Evolutionary conservation across 2,329 filamentous ascomycete species (phyloP), one percentile per base, ranked within the genome.

Genomic region (Huntiella bhutanensis): DNA sequence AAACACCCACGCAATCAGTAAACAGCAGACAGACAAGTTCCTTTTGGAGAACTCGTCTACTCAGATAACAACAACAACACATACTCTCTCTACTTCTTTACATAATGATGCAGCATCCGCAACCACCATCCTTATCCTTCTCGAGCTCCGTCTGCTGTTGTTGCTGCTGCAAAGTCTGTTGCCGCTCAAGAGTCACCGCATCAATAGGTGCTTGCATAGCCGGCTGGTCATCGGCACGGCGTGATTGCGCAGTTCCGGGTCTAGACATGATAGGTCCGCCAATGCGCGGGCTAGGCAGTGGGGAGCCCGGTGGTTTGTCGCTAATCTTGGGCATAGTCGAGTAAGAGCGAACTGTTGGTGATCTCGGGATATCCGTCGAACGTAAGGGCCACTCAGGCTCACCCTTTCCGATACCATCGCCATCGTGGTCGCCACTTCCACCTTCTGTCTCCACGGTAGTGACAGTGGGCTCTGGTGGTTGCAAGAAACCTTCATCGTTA

Each of bases 271-370:
- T 41, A 17, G 33, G 17, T 4, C 36, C 41, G 34, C 47, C 44
- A 36, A 41, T 36, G 17, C 41, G 45, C 11, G 64, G 59, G 53
- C 60, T 66, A 39, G 56, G 52, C 13, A 52, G 51, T 3, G 65
- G 63, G 49, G 59, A 50, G 4, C 48, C 45, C 4, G 48, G 41
- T 4, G 41, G 36, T 39, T 47, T 61, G 43, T 69, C 69, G 41
- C 62, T 62, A 37, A 77, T 76, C 58, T 65, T 75, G 36, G 73
- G 73, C 67, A 77, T 77, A 12, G 73, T 76, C 35, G 75, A 76
- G 56, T 78, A 79, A 3, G 70, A 72, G n/a, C 61, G 58, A 17
- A 63, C 57, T 4, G 62, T 63, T 12, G 70, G 68, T 51, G 66
- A 71, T 33, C 48, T 46, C 10, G 35, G 46, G 57, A 54, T 55